Conservation (phyloP, 176 grass and related monocot species). For the Bonia amplexicaulis region DNA sequence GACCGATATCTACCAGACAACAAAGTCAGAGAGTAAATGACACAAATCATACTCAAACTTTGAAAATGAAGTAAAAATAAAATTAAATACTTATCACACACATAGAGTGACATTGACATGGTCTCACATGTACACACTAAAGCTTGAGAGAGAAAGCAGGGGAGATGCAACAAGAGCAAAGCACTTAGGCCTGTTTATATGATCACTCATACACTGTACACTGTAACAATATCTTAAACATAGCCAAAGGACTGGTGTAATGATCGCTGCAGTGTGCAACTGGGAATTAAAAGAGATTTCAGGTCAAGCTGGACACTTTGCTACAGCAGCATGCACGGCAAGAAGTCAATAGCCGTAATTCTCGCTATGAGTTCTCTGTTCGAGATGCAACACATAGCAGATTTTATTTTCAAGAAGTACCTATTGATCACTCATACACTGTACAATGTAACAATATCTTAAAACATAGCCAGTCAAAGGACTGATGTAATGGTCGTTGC, state of each 20-base stretch:
- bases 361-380: conserved; percentile 27
- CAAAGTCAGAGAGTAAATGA: too few species aligned
- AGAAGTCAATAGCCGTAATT: conserved; percentile 38
- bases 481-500: background rate
- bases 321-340: conserved; percentile 17
- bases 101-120: too few species aligned
- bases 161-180: background rate
- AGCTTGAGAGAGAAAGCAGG: background rate
- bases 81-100: too few species aligned
- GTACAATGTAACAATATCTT: background rate
- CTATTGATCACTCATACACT: background rate
- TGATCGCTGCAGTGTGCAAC: background rate
- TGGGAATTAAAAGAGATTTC: conserved; percentile 16
- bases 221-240: background rate
- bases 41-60: too few species aligned
- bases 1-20: too few species aligned
- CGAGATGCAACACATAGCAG: background rate
- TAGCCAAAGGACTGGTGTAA: background rate
- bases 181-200: background rate
- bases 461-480: background rate
- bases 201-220: background rate
- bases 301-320: conserved; percentile 24
- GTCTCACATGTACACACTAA: background rate
- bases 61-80: too few species aligned
- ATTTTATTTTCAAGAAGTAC: conserved; percentile 12